Evolutionary conservation across 768 basidiomycete species (phyloP).

Genomic region (Suillus tomentosus): DNA sequence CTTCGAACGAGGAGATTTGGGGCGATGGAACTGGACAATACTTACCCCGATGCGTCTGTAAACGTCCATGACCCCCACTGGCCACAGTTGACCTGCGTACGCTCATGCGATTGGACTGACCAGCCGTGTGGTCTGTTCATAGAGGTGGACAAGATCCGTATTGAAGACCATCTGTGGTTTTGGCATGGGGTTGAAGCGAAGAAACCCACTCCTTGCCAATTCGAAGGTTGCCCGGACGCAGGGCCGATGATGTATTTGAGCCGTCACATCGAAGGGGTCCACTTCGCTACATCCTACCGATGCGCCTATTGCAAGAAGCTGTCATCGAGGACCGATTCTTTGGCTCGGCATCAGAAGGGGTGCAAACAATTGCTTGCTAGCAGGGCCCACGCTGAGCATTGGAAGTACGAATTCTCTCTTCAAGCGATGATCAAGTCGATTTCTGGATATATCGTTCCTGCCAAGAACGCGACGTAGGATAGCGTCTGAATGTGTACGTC

Average conservation of each 20-base stretch:
- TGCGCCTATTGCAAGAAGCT: not conserved
- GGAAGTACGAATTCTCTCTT: fast-evolving
- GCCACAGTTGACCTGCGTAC: not conserved
- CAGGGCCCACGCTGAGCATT: not conserved
- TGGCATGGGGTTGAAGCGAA: not conserved
- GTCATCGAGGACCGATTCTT: not conserved
- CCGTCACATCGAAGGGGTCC: not conserved
- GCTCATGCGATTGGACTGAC: not conserved
- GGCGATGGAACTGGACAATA: not conserved
- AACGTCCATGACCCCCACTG: not conserved
- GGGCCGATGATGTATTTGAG: too few relatives aligned
- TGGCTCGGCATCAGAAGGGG: not conserved
- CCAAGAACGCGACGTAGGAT: not conserved
- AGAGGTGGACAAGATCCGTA: not conserved
- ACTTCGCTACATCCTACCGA: not conserved
- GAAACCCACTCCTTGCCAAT: not conserved
- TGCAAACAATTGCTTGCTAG: not conserved
- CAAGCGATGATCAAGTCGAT: too few relatives aligned
- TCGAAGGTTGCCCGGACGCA: not conserved
- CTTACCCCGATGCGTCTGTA: not conserved
- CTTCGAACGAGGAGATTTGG: not conserved
- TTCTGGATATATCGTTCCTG: not conserved
- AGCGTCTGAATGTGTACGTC: not conserved
- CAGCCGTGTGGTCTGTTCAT: not conserved
- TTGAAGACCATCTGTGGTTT: not conserved